Conservation (phyloP, 306 rosid genomes). For the Lotus japonicus region DNA sequence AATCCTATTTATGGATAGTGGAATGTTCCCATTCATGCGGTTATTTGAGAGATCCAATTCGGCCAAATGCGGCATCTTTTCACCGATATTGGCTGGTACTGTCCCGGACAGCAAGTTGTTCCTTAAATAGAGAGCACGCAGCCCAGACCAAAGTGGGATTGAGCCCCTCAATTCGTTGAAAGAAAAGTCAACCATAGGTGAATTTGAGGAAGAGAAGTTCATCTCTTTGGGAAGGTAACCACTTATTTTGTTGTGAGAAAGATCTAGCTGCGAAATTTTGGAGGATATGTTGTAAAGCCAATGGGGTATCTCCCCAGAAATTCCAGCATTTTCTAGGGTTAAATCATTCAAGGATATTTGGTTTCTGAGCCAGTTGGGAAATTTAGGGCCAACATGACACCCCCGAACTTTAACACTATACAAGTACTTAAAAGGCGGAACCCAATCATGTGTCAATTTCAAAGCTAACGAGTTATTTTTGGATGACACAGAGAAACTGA, state of each 20-base stretch:
- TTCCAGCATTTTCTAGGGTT: background rate
- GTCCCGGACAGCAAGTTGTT: too few species aligned
- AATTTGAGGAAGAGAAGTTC: background rate
- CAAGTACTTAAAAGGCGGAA: background rate
- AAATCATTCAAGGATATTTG: background rate
- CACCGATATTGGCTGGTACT: background rate
- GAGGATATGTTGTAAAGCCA: constrained; percentile 12
- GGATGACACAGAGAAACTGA: background rate
- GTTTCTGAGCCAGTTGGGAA: constrained; percentile 11
- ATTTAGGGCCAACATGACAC: constrained; percentile 8
- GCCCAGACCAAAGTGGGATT: background rate
- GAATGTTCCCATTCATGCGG: background rate
- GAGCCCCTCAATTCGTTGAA: background rate
- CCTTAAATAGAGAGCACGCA: too few species aligned
- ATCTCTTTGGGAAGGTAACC: constrained; percentile 1
- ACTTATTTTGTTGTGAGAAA: constrained; percentile 13
- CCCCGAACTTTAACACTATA: background rate
- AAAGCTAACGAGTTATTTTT: background rate
- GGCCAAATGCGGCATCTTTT: background rate
- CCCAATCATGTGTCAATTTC: constrained; percentile 3
- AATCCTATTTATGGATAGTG: background rate
- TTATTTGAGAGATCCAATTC: constrained; percentile 21
- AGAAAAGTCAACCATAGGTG: background rate
- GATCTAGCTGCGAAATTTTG: background rate
- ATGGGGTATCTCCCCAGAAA: background rate